Conservation (phyloP, 1,284 basidiomycete species). For the Afroboletus lepidellus region DNA sequence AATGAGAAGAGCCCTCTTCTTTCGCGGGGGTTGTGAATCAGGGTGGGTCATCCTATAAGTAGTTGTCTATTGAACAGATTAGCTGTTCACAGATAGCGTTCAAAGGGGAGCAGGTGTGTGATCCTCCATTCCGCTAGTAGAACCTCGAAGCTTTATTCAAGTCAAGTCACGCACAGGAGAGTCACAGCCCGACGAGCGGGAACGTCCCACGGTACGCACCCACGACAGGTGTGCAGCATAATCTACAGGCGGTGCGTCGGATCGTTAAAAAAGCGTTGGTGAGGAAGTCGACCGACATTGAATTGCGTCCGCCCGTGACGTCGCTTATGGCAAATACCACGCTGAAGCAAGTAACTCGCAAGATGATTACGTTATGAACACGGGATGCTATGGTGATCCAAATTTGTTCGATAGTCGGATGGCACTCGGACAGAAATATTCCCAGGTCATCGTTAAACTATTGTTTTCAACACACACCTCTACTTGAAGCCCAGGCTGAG, state of each 20-base stretch:
- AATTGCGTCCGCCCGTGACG: not conserved
- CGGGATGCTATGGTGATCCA: not conserved
- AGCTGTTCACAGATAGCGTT: no score
- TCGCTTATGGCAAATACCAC: not conserved
- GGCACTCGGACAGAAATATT: not conserved
- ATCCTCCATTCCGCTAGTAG: not conserved
- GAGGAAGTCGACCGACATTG: not conserved
- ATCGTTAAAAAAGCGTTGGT: not conserved
- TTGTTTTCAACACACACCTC: no score
- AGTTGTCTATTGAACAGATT: not conserved
- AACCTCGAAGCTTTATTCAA: not conserved
- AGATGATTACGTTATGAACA: not conserved
- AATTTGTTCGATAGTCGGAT: not conserved
- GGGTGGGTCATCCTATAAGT: slow-evolving; percentile 1
- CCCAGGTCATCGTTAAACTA: not conserved
- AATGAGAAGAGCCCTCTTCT: slow-evolving; percentile 28
- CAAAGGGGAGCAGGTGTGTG: not conserved
- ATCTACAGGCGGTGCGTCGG: not conserved
- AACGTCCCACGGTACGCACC: not conserved
- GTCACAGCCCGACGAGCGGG: not conserved
- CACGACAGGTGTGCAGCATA: not conserved
- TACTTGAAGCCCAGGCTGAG: no score
- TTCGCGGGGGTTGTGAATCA: slow-evolving; percentile 1
- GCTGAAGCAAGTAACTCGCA: not conserved
- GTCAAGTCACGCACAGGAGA: not conserved